Conservation (phyloP, 2,329 filamentous ascomycete genomes). For the Talaromyces marneffei region DNA sequence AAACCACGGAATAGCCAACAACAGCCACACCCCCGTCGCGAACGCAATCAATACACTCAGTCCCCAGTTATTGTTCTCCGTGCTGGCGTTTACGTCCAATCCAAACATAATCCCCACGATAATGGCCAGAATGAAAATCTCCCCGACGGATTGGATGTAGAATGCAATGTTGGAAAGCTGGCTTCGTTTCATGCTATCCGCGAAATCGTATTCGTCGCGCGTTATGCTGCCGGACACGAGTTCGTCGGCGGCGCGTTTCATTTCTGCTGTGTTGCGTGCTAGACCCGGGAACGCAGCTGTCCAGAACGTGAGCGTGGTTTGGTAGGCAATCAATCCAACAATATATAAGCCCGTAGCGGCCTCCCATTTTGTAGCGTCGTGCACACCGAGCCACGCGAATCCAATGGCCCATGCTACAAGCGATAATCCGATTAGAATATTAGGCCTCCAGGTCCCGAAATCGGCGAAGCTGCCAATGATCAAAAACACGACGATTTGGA, state of each 20-base stretch:
- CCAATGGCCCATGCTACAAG: slow-evolving; percentile 58
- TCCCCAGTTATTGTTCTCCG: slow-evolving; percentile 61
- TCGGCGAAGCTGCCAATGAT: slow-evolving; percentile 49
- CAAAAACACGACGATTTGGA: slow-evolving; percentile 53
- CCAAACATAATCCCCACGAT: slow-evolving; percentile 61
- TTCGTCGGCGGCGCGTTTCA: slow-evolving; percentile 47
- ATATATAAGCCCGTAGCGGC: slow-evolving; percentile 59
- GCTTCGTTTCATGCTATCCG: slow-evolving; percentile 59
- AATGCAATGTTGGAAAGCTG: slow-evolving; percentile 59
- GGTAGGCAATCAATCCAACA: slow-evolving; percentile 60
- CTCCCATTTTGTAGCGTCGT: slow-evolving; percentile 55
- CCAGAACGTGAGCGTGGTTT: slow-evolving; percentile 64
- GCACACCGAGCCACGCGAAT: slow-evolving; percentile 63
- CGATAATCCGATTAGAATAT: slow-evolving; percentile 57
- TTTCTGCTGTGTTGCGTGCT: slow-evolving; percentile 48
- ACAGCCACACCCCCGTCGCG: slow-evolving; percentile 58
- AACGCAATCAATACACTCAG: slow-evolving; percentile 61
- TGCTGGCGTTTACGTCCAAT: slow-evolving; percentile 54
- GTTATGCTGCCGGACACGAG: slow-evolving; percentile 49
- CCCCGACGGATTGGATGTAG: slow-evolving; percentile 57
- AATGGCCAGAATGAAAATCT: slow-evolving; percentile 58
- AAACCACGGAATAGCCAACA: slow-evolving; percentile 63
- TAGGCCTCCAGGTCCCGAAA: slow-evolving; percentile 60
- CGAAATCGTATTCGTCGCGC: slow-evolving; percentile 55
- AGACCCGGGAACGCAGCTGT: slow-evolving; percentile 58